These are phyloP conservation scores for Myriosclerotinia scirpicola DNA, from an alignment of 2,329 filamentous ascomycete genomes.

Conservation along the genomic window DNA sequence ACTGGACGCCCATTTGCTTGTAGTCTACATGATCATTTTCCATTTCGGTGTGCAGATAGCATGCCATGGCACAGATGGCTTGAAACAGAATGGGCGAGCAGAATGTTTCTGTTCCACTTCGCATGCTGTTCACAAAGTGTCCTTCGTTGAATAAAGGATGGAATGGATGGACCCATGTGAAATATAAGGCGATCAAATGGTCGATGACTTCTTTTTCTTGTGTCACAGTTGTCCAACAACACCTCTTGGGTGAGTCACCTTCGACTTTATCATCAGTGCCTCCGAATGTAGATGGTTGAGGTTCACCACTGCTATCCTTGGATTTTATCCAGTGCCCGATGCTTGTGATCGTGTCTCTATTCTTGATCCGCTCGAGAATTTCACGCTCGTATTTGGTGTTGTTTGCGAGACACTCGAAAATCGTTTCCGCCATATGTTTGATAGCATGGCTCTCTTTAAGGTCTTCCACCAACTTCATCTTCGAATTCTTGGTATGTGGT, in stretches of 20 bases:
- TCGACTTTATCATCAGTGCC: conserved; percentile 36
- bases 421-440: neutral
- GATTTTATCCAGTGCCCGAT: conserved; percentile 38
- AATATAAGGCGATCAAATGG: conserved; percentile 41
- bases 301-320: conserved; percentile 33
- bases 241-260: conserved; percentile 18
- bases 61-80: conserved; percentile 41
- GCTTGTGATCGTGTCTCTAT: conserved; percentile 36
- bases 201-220: conserved; percentile 33
- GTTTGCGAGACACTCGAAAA: conserved; percentile 35
- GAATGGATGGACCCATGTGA: conserved; percentile 42
- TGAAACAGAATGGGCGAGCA: conserved; percentile 40
- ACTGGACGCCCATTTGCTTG: conserved; percentile 34
- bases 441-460: conserved; percentile 15
- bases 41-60: conserved; percentile 35
- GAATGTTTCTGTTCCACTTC: conserved; percentile 28
- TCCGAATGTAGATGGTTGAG: conserved; percentile 29
- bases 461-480: conserved; percentile 40
- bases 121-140: conserved; percentile 37
- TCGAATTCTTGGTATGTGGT: conserved; percentile 42
- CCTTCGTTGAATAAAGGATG: conserved; percentile 41
- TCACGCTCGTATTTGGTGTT: conserved; percentile 37
- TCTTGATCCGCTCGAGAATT: conserved; percentile 38
- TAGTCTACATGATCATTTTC: conserved; percentile 35
- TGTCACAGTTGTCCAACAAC: conserved; percentile 38